Percentiles rank a stretch among this genome's conserved stretches.
Conservation (phyloP, 495 filamentous ascomycete species). For the Jackrogersella minutella region DNA sequence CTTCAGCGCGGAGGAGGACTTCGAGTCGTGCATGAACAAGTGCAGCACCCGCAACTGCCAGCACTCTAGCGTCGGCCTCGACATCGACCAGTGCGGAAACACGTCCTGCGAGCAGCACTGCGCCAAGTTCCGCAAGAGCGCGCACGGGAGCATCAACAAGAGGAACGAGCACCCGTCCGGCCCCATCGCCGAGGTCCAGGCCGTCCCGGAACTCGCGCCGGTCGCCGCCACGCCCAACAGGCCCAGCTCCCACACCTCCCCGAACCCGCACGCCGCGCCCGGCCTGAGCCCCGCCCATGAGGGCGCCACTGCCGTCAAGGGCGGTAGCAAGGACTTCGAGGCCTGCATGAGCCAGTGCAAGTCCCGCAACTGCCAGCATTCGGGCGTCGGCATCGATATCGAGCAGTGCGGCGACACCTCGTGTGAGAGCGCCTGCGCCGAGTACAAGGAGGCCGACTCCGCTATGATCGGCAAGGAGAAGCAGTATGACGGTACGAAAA, state of each 20-base stretch:
- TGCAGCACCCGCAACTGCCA: slow-evolving; percentile 25
- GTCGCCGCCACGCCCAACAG: no score
- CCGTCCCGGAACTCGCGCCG: no score
- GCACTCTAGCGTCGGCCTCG: neutral
- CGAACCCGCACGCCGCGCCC: no score
- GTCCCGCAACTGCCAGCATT: slow-evolving; percentile 26
- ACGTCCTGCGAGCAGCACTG: slow-evolving; percentile 9
- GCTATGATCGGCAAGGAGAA: neutral
- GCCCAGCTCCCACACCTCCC: no score
- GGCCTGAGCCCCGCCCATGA: no score
- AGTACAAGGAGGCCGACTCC: slow-evolving; percentile 1
- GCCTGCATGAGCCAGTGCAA: slow-evolving; percentile 20
- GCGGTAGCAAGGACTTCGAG: slow-evolving; percentile 18
- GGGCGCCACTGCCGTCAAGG: neutral
- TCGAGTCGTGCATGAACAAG: neutral
- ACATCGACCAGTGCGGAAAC: slow-evolving; percentile 18
- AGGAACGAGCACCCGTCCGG: no score
- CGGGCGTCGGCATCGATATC: slow-evolving; percentile 2
- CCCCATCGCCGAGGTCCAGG: neutral
- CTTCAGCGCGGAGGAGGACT: neutral
- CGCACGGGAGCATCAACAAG: neutral
- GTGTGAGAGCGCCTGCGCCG: slow-evolving; percentile 1
- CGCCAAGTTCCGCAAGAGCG: neutral
- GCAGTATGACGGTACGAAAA: no score
- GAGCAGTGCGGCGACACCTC: slow-evolving; percentile 17